Conservation (phyloP, 2,329 filamentous ascomycete species). For the Colletotrichum sp. region DNA sequence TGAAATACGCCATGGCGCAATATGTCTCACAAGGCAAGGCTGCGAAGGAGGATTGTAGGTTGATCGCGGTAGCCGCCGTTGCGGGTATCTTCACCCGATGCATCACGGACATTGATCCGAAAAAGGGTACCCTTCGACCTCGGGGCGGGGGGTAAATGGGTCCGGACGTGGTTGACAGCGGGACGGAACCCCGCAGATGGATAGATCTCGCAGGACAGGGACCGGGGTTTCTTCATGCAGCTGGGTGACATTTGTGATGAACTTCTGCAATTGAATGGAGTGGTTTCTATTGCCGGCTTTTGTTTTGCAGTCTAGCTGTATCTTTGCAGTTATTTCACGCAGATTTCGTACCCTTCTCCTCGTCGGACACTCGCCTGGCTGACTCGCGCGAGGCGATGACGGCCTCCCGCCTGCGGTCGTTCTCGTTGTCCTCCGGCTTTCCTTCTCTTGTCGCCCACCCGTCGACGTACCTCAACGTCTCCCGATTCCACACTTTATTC, state of each 20-base stretch:
- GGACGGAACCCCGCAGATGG: background rate
- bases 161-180: background rate
- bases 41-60: background rate
- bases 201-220: background rate
- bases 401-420: background rate
- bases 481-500: constrained; percentile 63
- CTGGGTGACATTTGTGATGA: background rate
- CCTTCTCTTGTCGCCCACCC: constrained; percentile 56
- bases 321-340: background rate
- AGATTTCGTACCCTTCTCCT: constrained; percentile 31
- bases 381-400: background rate
- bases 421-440: constrained; percentile 53
- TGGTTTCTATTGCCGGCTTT: background rate
- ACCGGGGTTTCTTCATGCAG: background rate
- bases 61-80: background rate
- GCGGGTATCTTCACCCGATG: background rate
- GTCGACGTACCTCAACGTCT: constrained; percentile 55
- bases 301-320: background rate
- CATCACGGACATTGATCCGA: background rate
- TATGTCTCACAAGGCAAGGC: background rate
- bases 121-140: background rate
- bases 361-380: constrained; percentile 16
- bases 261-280: background rate
- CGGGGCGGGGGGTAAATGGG: background rate
- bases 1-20: background rate